Base-by-base conservation (phyloP, 1,139 yeast species). In the Saccharomyces hybrid region DNA sequence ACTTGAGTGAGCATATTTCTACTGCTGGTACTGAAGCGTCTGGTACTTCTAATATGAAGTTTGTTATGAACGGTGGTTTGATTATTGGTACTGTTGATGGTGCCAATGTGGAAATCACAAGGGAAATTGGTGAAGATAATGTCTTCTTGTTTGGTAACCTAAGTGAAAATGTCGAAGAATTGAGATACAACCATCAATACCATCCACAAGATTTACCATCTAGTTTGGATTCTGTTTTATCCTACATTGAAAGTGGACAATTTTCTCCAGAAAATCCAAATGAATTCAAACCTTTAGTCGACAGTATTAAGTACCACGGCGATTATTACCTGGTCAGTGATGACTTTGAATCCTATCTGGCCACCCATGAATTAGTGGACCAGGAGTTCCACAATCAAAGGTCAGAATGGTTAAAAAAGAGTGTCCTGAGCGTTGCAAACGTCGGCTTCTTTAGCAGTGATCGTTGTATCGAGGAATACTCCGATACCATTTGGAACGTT, bases 1-100 rank as follows among this genome's bases (percentile, higher is more conserved):
- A 90, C 69, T 77, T 90, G 66, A 86, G 95, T 51, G 95, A 90
- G 73, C 98, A 90, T 73, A 91, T 90, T 62, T 89, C 97, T n/a
- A 90, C 97, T 50, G 97, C 97, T 9, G 98, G 98, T 64, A 90
- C 98, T 26, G 98, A 90, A 72, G 97, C 96, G 27, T 86, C 95
- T 1, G 97, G 97, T 70, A 90, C 98, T 49, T 87, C 96, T 50
- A 90, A 90, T 75, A 90, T 90, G 97, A 91, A 90, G 75, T 90
- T 90, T 70, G 96, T 90, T 31, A 76, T 90, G 73, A 90, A 89
- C 68, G 97, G 97, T 72, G 97, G 97, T 52, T 79, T 91, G 62
- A 88, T 90, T 63, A 85, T 90, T 64, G 98, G 98, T 69, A 90
- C 97, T 16, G 96, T 91, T 61, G 97, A 91, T 69, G 97, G 98